phyloP scores from a whole-genome alignment of 306 rosid genomes.

The Rosa rugosa region DNA sequence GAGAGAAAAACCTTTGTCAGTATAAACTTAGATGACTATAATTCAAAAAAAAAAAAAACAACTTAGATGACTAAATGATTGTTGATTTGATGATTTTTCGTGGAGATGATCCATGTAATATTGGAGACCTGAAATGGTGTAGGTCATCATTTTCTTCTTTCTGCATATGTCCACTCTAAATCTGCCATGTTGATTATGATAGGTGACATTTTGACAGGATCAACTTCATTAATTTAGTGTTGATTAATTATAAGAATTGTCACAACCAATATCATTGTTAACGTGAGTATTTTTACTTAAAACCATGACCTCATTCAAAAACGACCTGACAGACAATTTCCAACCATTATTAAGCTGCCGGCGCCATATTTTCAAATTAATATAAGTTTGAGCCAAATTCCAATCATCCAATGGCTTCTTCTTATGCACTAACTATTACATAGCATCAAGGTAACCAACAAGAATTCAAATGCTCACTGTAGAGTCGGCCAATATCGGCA shows the following conservation, averaged over 20 bases:
- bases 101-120: background rate
- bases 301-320: conserved; percentile 38
- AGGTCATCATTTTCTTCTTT: background rate
- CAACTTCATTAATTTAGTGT: background rate
- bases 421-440: background rate
- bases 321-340: conserved; percentile 33
- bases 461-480: conserved; percentile 36
- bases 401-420: background rate
- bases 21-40: background rate
- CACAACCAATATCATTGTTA: conserved; percentile 14
- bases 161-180: background rate
- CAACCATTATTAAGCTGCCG: conserved; percentile 42
- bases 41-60: too few relatives aligned
- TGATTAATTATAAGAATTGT: background rate
- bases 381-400: background rate
- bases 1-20: background rate
- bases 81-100: background rate
- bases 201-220: conserved; percentile 6
- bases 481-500: conserved; percentile 44
- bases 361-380: conserved; percentile 33
- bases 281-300: conserved; percentile 6
- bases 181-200: background rate
- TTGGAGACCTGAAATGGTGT: background rate
- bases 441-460: conserved; percentile 16
- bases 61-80: background rate